phyloP scores from a whole-genome alignment of 176 grass and related monocot species.

The Triticum timopheevii region DNA sequence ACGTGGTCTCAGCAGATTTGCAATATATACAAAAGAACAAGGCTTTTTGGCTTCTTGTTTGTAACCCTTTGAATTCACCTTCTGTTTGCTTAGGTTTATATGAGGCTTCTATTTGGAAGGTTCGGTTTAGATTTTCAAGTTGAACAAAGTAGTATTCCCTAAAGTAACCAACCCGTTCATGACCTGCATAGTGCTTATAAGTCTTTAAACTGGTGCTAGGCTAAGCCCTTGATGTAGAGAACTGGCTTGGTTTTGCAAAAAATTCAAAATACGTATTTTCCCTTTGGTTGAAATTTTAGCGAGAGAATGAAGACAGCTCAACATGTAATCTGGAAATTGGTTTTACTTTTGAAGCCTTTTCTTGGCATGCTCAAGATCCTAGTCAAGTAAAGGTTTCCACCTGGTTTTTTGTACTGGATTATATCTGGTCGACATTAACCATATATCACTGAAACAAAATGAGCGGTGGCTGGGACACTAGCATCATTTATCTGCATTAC shows the following conservation, averaged over 20 bases:
- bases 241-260: not conserved
- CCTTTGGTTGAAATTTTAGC: slow-evolving; percentile 4
- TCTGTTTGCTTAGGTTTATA: not conserved
- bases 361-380: not conserved
- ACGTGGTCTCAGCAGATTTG: too few relatives aligned
- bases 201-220: not conserved
- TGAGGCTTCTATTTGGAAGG: not conserved
- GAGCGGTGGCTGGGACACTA: not conserved
- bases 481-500: not conserved
- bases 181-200: not conserved
- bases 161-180: not conserved
- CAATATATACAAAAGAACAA: not conserved
- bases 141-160: slow-evolving; percentile 6
- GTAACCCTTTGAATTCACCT: slow-evolving; percentile 1
- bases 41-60: slow-evolving; percentile 15
- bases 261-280: slow-evolving; percentile 7
- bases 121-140: not conserved
- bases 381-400: slow-evolving; percentile 1
- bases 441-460: slow-evolving; percentile 18
- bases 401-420: slow-evolving; percentile 9
- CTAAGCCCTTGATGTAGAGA: not conserved
- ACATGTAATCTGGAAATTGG: not conserved
- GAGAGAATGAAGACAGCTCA: not conserved
- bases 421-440: not conserved
- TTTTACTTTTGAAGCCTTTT: not conserved